Percentiles rank a stretch among this genome's conserved stretches.
Evolutionary conservation across 768 basidiomycete species (phyloP).

Genomic region (Lactifluus subvellereus): DNA sequence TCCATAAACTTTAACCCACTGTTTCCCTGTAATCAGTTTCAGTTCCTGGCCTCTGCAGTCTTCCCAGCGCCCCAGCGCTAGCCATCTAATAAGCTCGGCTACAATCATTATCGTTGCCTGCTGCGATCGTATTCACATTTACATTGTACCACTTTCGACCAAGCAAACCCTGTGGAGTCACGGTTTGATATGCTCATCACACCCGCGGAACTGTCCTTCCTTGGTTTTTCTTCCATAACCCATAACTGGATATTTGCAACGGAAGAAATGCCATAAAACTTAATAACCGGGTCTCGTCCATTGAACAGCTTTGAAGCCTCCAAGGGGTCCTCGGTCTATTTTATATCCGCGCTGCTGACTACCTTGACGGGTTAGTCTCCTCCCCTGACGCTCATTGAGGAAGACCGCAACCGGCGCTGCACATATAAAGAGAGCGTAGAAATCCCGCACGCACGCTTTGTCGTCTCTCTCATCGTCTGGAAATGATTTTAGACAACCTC

Average conservation of each 20-base stretch:
- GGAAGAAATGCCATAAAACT: background rate
- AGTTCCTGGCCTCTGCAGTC: background rate
- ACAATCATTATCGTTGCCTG: background rate
- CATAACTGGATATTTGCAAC: background rate
- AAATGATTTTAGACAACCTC: conserved; percentile 6
- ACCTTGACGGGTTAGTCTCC: background rate
- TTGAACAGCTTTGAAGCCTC: background rate
- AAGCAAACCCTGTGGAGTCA: background rate
- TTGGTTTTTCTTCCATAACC: background rate
- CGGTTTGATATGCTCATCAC: background rate
- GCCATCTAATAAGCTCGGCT: background rate
- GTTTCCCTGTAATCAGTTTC: background rate
- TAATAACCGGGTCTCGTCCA: background rate
- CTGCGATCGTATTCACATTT: background rate
- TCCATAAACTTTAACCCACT: background rate
- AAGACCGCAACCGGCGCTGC: background rate
- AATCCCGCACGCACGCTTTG: background rate
- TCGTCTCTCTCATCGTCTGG: background rate
- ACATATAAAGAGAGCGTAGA: background rate
- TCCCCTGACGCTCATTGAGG: background rate
- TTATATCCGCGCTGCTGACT: background rate
- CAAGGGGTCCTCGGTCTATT: background rate
- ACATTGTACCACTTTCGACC: background rate
- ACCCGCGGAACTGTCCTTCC: background rate
- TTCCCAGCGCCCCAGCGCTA: background rate